Conservation (phyloP, 192 early-diverging fungal species). For the Entomortierella lignicola region DNA sequence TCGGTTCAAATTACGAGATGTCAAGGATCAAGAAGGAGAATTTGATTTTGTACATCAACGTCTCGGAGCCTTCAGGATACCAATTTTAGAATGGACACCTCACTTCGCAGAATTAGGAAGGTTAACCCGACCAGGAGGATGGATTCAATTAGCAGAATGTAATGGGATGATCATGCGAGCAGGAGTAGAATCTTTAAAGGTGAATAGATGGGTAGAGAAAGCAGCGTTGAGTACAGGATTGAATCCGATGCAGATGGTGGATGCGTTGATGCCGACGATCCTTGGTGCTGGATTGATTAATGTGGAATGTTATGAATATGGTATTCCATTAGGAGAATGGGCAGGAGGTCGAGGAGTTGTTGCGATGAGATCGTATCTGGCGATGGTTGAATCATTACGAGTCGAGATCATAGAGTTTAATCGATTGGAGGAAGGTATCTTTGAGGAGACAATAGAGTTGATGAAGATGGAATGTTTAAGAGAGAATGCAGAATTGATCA, state of each 20-base stretch:
- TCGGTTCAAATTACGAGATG: slow-evolving; percentile 32
- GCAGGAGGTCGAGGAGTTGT: slow-evolving; percentile 22
- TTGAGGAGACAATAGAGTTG: slow-evolving; percentile 41
- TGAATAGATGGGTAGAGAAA: slow-evolving; percentile 50
- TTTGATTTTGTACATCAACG: slow-evolving; percentile 50
- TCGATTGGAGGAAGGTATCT: slow-evolving; percentile 32
- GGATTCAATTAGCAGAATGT: slow-evolving; percentile 49
- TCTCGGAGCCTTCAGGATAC: slow-evolving; percentile 38
- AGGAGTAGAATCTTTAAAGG: slow-evolving; percentile 35
- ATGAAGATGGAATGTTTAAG: slow-evolving; percentile 27
- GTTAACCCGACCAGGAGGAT: slow-evolving; percentile 35
- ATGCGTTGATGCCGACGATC: slow-evolving; percentile 41
- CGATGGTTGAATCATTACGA: slow-evolving; percentile 29
- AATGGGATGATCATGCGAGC: slow-evolving; percentile 43
- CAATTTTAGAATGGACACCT: slow-evolving; percentile 42
- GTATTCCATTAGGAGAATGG: slow-evolving; percentile 48
- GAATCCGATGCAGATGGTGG: slow-evolving; percentile 46
- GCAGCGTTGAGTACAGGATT: slow-evolving; percentile 42
- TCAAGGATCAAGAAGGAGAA: slow-evolving; percentile 44
- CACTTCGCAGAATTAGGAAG: slow-evolving; percentile 46
- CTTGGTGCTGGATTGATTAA: slow-evolving; percentile 44
- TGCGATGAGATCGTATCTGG: slow-evolving; percentile 36
- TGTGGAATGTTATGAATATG: slow-evolving; percentile 50
- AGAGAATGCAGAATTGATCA: slow-evolving; percentile 34
- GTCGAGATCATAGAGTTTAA: slow-evolving; percentile 46